Evolutionary conservation across 2,329 filamentous ascomycete genomes (phyloP).

Genomic region (Xylariomycetidae sp.): DNA sequence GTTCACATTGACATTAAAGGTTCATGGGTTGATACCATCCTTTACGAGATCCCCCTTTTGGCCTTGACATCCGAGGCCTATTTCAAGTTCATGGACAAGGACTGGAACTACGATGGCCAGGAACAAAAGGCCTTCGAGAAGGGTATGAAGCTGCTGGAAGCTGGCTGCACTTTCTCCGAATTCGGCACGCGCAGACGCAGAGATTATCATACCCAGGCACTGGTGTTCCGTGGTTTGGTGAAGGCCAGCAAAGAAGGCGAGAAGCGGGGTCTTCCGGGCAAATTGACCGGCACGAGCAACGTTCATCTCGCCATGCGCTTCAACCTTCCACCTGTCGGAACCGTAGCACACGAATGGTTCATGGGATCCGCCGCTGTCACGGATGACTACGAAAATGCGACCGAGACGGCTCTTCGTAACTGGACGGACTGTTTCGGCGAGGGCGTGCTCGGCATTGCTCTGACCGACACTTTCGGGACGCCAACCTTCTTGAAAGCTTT

Average conservation of each 20-base stretch:
- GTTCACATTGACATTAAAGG: slow-evolving; percentile 73
- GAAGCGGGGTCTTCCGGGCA: slow-evolving; percentile 60
- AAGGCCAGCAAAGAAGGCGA: slow-evolving; percentile 68
- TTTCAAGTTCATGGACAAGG: slow-evolving; percentile 91
- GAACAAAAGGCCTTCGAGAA: slow-evolving; percentile 80
- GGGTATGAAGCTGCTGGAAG: slow-evolving; percentile 68
- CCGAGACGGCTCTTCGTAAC: slow-evolving; percentile 75
- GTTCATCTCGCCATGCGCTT: slow-evolving; percentile 96
- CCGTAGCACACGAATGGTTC: slow-evolving; percentile 95
- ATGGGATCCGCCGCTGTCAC: slow-evolving; percentile 95
- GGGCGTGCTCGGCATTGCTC: slow-evolving; percentile 74
- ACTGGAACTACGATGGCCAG: slow-evolving; percentile 86
- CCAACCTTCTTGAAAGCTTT: slow-evolving; percentile 83
- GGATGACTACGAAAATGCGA: slow-evolving; percentile 76
- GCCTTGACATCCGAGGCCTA: slow-evolving; percentile 93
- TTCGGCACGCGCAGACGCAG: slow-evolving; percentile 85
- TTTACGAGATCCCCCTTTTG: slow-evolving; percentile 94
- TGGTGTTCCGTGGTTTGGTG: slow-evolving; percentile 83
- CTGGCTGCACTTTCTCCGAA: slow-evolving; percentile 85
- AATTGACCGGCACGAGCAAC: slow-evolving; percentile 85
- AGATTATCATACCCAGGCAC: slow-evolving; percentile 90
- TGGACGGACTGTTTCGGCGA: slow-evolving; percentile 91
- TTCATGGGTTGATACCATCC: slow-evolving; percentile 87
- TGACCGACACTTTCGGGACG: slow-evolving; percentile 96
- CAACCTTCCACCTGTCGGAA: slow-evolving; percentile 76